These are phyloP conservation scores for Tricholoma flavovirens DNA, from an alignment of 768 basidiomycete genomes.

Conservation along the genomic window DNA sequence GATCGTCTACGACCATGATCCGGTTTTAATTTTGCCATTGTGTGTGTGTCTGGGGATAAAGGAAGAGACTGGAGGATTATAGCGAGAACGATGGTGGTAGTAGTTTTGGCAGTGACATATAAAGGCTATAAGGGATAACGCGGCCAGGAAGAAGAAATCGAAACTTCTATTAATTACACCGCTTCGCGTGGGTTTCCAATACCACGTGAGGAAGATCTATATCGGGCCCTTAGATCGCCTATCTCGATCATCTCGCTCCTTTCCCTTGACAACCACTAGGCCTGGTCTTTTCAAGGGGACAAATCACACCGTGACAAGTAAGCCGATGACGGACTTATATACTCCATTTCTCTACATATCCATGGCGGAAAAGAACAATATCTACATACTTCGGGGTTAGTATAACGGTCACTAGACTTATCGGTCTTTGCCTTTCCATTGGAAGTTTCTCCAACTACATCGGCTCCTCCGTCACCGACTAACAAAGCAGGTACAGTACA, in stretches of 20 bases:
- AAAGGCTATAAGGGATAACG: conserved; percentile 17
- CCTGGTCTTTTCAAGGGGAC: background rate
- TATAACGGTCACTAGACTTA: conserved; percentile 4
- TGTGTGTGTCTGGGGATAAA: conserved; percentile 16
- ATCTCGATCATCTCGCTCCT: conserved; percentile 4
- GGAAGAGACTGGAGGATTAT: conserved; percentile 15
- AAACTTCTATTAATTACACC: conserved; percentile 18
- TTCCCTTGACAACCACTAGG: conserved; percentile 4
- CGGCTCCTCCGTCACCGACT: conserved; percentile 11
- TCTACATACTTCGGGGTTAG: background rate
- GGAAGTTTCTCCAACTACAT: conserved; percentile 15
- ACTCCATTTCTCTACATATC: too few relatives aligned
- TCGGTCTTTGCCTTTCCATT: conserved; percentile 10
- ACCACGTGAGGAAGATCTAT: conserved; percentile 17
- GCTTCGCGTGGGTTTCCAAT: conserved; percentile 9
- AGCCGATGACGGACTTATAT: too few relatives aligned
- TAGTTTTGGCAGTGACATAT: conserved; percentile 15
- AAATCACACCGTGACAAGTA: too few relatives aligned
- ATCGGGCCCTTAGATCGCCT: conserved; percentile 17
- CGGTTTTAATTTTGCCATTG: conserved; percentile 36
- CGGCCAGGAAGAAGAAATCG: conserved; percentile 14
- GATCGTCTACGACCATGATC: conserved; percentile 32
- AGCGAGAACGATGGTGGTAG: conserved; percentile 10
- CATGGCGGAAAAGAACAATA: background rate
- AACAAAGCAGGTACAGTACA: background rate